These are phyloP conservation scores for Penicillium sp. DNA, from an alignment of 2,329 filamentous ascomycete genomes.

Conservation along the genomic window DNA sequence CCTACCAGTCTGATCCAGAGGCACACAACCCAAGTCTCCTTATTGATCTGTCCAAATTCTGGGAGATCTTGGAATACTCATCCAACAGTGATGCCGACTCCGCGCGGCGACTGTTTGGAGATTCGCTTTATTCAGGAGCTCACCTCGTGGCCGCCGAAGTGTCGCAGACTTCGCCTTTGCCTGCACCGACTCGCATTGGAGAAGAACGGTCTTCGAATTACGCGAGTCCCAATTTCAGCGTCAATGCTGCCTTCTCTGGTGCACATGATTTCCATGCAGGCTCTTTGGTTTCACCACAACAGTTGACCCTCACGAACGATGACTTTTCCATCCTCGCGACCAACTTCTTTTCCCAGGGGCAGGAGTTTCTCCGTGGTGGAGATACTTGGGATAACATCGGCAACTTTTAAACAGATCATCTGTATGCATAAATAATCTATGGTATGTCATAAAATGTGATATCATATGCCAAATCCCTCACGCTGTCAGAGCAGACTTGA, in stretches of 20 bases:
- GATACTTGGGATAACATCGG: constrained; percentile 36
- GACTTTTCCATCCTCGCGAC: constrained; percentile 46
- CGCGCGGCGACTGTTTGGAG: constrained; percentile 40
- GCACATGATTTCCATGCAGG: constrained; percentile 13
- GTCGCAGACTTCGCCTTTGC: constrained; percentile 42
- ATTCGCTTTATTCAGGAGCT: constrained; percentile 34
- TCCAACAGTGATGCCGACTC: constrained; percentile 39
- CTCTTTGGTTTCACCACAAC: constrained; percentile 21
- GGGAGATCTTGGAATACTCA: constrained; percentile 48
- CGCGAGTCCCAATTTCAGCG: constrained; percentile 18
- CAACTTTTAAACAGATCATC: constrained; percentile 23
- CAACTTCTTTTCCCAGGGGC: constrained; percentile 46
- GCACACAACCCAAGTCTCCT: constrained; percentile 36
- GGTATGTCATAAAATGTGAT: neutral
- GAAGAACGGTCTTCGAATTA: constrained; percentile 15
- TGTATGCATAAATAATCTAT: neutral
- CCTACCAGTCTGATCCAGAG: constrained; percentile 37
- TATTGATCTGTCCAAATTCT: constrained; percentile 47
- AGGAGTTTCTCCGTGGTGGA: constrained; percentile 38
- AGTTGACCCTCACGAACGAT: constrained; percentile 33
- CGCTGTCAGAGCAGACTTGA: constrained; percentile 28
- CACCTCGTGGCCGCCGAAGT: constrained; percentile 33
- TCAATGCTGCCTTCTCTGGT: constrained; percentile 16
- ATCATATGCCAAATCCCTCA: neutral
- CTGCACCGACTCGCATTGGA: constrained; percentile 40